Base-by-base conservation (phyloP, 805 yeast species). In the Wilhelminamyces savonicus region DNA sequence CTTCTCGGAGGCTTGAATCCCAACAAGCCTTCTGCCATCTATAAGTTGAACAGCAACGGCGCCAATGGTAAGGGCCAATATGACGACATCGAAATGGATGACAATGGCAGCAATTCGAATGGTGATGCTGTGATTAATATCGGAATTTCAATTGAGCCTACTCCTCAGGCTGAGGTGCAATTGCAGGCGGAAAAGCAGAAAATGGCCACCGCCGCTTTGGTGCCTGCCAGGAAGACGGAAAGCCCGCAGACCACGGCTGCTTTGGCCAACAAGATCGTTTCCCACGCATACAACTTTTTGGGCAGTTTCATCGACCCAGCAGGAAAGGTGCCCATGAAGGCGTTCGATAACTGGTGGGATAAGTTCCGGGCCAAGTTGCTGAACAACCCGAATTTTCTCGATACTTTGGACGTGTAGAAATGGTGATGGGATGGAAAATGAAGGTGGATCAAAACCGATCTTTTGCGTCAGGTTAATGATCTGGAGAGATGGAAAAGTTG, bases 341-440 rank as follows among this genome's bases (percentile, higher is more conserved):
- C 77, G 24, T 90, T 90, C 46, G 94, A 90, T 50, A 80, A 73
- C 23, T 90, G 98, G 98, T 85, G 98, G 98, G 78, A 71, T 40
- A 88, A 86, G 56, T 90, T 92, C 59, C 83, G 74, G 52, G 57
- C 72, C 5, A 79, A 82, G 48, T 46, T 92, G 35, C 69, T 74
- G 8, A 82, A 81, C 37, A 94, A 90, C 50, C 97, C 96, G 2
- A 76, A 73, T 31, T 88, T 86, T 50, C 56, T 90, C 28, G 84
- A 85, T 27, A 41, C 39, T 26, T 40, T 41, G 2, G 46, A 40
- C 26, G 36, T 7, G 23, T 12, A 7, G 5, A 7, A 10, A 13
- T 7, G 23, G 5, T 7, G 11, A 7, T 7, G 11, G 23, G 7
- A 21, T n/a, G n/a, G 11, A 13, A 7, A 21, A 11, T 21, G 23